Conservation (phyloP, 371 early-diverging fungal species). For the Mortierella sp. region DNA sequence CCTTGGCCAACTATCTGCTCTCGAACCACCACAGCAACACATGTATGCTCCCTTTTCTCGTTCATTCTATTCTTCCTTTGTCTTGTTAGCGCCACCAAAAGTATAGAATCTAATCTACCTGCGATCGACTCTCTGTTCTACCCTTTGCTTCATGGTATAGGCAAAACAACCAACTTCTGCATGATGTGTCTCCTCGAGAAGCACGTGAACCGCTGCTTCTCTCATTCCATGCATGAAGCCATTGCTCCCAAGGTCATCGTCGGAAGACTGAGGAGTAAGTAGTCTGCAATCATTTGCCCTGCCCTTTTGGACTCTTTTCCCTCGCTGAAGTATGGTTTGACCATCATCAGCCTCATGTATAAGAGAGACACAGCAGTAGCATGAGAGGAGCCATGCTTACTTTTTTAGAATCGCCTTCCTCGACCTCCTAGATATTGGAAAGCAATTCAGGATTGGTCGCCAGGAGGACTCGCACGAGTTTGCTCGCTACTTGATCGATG, state of each 20-base stretch:
- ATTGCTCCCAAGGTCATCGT: conserved; percentile 80
- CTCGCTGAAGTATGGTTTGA: neutral
- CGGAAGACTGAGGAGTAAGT: conserved; percentile 70
- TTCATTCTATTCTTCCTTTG: neutral
- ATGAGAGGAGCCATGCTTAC: no score
- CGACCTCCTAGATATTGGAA: conserved; percentile 65
- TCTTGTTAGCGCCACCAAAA: neutral
- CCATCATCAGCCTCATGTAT: neutral
- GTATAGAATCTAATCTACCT: neutral
- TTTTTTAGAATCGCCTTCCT: no score
- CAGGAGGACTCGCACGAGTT: conserved; percentile 97
- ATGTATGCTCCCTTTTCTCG: conserved; percentile 51
- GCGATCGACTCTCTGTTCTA: neutral
- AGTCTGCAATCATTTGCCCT: neutral
- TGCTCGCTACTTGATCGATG: conserved; percentile 78
- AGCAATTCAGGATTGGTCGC: conserved; percentile 78
- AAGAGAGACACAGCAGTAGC: no score
- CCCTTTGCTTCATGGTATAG: conserved; percentile 42
- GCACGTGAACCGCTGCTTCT: conserved; percentile 62
- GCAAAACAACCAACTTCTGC: conserved; percentile 66
- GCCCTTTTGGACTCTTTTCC: neutral
- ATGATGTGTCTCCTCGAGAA: conserved; percentile 69
- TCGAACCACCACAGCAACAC: conserved; percentile 60
- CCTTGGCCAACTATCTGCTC: conserved; percentile 82
- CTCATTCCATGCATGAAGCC: conserved; percentile 56